Conservation (phyloP, 1,284 basidiomycete genomes). For the Melampsora americana region DNA sequence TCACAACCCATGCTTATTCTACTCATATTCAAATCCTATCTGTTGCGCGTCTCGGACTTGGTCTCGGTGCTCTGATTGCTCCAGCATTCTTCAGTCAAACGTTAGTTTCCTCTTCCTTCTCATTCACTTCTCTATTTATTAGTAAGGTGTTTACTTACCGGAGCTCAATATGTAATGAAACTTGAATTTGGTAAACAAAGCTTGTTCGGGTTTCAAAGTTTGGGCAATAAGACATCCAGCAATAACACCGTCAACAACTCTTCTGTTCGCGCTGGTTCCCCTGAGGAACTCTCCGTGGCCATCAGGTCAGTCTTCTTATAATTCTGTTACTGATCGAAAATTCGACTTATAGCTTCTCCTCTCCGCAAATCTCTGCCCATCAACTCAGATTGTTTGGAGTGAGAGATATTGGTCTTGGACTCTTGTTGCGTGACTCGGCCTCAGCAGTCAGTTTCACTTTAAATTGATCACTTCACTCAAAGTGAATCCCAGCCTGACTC, state of each 20-base stretch:
- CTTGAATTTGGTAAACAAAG: not conserved
- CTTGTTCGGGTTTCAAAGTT: constrained; percentile 31
- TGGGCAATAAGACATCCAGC: not conserved
- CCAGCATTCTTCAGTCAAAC: constrained; percentile 41
- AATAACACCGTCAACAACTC: constrained; percentile 5
- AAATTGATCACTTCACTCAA: no score
- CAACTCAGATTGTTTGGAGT: constrained; percentile 35
- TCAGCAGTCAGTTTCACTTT: not conserved
- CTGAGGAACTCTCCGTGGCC: constrained; percentile 38
- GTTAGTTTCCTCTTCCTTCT: constrained; percentile 1
- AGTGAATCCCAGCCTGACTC: no score
- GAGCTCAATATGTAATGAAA: not conserved
- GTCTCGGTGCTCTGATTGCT: constrained; percentile 39
- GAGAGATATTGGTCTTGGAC: constrained; percentile 34
- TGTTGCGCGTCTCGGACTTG: constrained; percentile 28
- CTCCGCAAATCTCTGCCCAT: not conserved
- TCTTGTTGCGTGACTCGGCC: constrained; percentile 35
- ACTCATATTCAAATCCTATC: constrained; percentile 42
- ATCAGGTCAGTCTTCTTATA: constrained; percentile 21
- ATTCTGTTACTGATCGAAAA: not conserved
- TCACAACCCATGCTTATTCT: constrained; percentile 39
- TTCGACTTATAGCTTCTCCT: not conserved
- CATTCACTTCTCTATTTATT: not conserved
- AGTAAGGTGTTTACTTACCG: not conserved
- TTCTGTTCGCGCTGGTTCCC: constrained; percentile 17